Evolutionary conservation across 176 grass and related monocot species (phyloP), one percentile per base, ranked within the genome.

Genomic region (Triticum monococcum): DNA sequence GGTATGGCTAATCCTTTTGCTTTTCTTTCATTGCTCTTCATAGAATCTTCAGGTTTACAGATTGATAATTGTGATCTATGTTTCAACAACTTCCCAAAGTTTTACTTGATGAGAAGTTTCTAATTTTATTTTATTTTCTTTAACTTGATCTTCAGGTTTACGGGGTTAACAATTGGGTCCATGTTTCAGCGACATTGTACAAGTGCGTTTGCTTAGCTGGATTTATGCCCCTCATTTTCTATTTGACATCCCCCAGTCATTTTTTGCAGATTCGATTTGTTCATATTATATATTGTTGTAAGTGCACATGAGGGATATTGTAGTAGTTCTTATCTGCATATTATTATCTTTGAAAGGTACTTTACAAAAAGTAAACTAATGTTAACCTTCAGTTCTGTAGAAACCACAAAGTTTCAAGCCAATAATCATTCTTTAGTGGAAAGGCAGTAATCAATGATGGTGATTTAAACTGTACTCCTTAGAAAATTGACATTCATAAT

Each of bases 401-500:
- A 87, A 90, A 81, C 85, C 95, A 84, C 88, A 98, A 83, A 84
- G 82, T 79, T 92, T 84, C 33, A 98, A 95, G 81, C 91, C 88
- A 52, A 91, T 93, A 74, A 92, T 95, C 89, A 61, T 98, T 84
- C 38, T 48, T 48, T 14, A 48, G 45, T 48, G 45, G 45, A 48
- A 48, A 48, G 45, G 45, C 12, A 48, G 12, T 48, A 48, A 48
- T 48, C 45, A 48, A 48, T 48, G 91, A 84, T 50, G 91, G 96
- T 43, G 96, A 94, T 81, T 87, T 98, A 50, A 95, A 95, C 48
- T 89, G 78, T 89, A 89, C 88, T 72, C 81, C 67, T 68, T 72
- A 98, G 75, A 92, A 82, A 70, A 98, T 95, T 38, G 96, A 98
- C 78, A 98, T 98, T 67, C 92, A 83, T 64, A 89, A 98, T 83